Evolutionary conservation across 2,329 filamentous ascomycete genomes (phyloP), one percentile per base, ranked within the genome.

Genomic region (Coniochaeta sp.): DNA sequence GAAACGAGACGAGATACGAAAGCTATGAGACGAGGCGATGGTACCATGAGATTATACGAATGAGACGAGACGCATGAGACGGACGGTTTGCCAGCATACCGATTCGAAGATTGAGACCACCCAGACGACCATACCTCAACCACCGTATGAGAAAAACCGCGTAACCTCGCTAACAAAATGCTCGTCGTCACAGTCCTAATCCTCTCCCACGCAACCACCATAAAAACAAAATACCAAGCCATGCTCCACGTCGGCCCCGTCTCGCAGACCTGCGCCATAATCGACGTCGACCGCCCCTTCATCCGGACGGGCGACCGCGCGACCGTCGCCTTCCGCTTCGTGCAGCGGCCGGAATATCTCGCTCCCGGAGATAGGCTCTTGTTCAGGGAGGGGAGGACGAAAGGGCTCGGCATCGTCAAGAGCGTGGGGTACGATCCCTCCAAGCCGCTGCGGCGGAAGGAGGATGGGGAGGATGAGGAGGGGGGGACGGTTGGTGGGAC

Each of bases 191-290:
- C 52, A 84, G 94, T 99, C 1, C 77, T 99, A 20, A 97, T 99
- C 58, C 77, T 99, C 6, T 95, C 89, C 4, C 94, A 99, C 63
- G 91, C 92, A 0, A 99, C 94, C 0, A 99, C 94, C 40, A 99
- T 99, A 68, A 94, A 95, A 69, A 90, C 85, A 0, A 92, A 91
- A 62, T 99, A 99, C 59, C 94, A 99, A 72, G 94, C 94, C 1
- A 99, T 97, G 91, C 78, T 99, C 20, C 94, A 99, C 61, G 91
- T 99, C 4, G 94, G 94, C 0, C 89, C 94, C 0, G 88, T 99
- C 40, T 90, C 87, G 35, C 94, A 99, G 71, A 99, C 94, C 0
- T 99, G 94, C 64, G 85, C 91, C 10, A 96, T 99, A 64, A 95
- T 99, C 62, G 94, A 96, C 63, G 94, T 99, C 58, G 94, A 99